Evolutionary conservation across 768 basidiomycete species (phyloP).

Genomic region (Boletus rex-veris): DNA sequence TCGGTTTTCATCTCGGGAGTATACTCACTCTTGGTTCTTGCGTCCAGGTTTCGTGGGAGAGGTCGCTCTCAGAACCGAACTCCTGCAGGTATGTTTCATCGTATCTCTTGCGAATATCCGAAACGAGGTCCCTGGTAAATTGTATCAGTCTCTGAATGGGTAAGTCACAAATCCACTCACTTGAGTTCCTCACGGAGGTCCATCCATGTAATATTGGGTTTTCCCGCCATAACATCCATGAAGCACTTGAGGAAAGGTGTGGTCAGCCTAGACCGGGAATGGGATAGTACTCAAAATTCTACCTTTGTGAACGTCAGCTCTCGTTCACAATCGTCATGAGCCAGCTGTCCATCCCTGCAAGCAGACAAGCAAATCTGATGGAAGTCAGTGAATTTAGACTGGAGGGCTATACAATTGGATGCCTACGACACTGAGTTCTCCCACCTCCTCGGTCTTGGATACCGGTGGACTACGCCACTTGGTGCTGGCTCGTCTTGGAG

Average conservation of each 20-base stretch:
- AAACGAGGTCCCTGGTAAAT: slow-evolving; percentile 9
- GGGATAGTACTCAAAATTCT: not conserved
- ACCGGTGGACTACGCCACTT: slow-evolving; percentile 3
- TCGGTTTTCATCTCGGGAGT: not conserved
- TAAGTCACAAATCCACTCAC: slow-evolving; percentile 1
- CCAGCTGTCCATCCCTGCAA: slow-evolving; percentile 24
- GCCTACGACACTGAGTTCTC: slow-evolving; percentile 20
- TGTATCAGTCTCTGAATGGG: not conserved
- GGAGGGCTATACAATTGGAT: not conserved
- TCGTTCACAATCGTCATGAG: slow-evolving; percentile 20
- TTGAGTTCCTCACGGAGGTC: slow-evolving; percentile 18
- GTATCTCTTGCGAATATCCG: slow-evolving; percentile 11
- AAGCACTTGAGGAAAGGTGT: slow-evolving; percentile 14
- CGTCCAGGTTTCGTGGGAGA: not conserved
- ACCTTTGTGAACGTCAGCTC: slow-evolving; percentile 27
- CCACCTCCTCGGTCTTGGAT: slow-evolving; percentile 4
- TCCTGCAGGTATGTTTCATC: slow-evolving; percentile 1
- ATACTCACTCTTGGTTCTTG: slow-evolving; percentile 24
- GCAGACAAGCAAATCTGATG: slow-evolving; percentile 26
- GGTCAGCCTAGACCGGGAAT: not conserved
- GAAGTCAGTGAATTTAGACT: not conserved
- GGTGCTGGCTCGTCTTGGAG: slow-evolving; percentile 7
- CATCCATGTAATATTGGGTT: slow-evolving; percentile 15
- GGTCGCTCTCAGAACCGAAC: not conserved
- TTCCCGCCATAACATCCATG: slow-evolving; percentile 8